Base-by-base conservation (phyloP, 306 rosid genomes). In the Vicia faba region DNA sequence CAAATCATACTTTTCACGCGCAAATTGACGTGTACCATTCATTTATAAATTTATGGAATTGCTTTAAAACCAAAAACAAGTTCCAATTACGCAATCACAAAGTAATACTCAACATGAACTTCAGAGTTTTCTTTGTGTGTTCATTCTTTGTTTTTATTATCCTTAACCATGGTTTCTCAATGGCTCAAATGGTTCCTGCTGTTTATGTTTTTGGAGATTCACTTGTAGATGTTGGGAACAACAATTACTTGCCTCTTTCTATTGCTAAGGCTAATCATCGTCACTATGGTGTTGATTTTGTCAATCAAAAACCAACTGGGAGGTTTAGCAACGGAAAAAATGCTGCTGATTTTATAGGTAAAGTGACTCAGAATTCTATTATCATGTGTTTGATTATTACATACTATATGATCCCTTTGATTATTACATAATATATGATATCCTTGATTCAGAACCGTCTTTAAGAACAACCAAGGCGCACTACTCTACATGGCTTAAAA, bases 301-400 rank as follows among this genome's bases (percentile, higher is more conserved):
- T 96, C 2, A 64, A 74, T 66, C 81, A 63, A 5, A 80, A 39
- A 46, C 81, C 92, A 12, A 87, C 87, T 7, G 97, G 96, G 0
- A 84, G 96, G 71, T 92, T 89, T 71, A 68, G 81, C 61, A 92
- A 92, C 26, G 97, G 96, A 73, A 89, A 85, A 72, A 92, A 89
- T 75, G 81, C 90, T 67, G 90, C 91, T 1, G 97, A 92, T 72
- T 78, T 84, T 71, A 60, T 87, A 14, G 89, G 97, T 91, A 71
- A 63, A 31, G 2, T 67, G 0, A 48, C 3, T 70, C 51, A 25
- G 58, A 14, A 16, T 50, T 44, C 5, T 29, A 16, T 57, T 12
- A 2, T 2, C 0, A n/a, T n/a, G n/a, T n/a, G n/a, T n/a, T 23
- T 51, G 3, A 9, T 56, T 26, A 56, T 28, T 28, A 56, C 20